Evolutionary conservation across 192 early-diverging fungal genomes (phyloP).

Genomic region (Coemansia erecta): DNA sequence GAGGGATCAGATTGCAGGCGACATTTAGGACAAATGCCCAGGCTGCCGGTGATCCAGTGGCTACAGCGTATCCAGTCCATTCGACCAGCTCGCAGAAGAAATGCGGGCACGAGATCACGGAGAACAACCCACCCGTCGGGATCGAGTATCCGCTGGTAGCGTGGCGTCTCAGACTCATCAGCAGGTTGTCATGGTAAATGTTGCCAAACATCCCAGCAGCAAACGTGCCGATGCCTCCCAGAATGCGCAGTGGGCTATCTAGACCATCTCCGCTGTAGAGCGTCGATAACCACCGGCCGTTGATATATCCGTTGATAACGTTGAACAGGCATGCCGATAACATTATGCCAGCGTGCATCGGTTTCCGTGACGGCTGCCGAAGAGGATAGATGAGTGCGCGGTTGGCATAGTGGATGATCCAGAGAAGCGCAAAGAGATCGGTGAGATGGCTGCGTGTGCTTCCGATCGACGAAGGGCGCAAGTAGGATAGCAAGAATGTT

Average conservation of each 20-base stretch:
- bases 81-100: constrained; percentile 51
- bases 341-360: constrained; percentile 45
- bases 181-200: constrained; percentile 43
- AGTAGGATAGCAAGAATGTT: constrained; percentile 17
- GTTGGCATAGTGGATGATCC: constrained; percentile 42
- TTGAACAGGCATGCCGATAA: constrained; percentile 43
- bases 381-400: constrained; percentile 48
- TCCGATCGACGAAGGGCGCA: neutral
- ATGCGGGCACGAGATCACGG: constrained; percentile 50
- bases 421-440: constrained; percentile 12
- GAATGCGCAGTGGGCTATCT: neutral
- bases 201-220: constrained; percentile 28
- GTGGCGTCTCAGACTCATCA: constrained; percentile 21
- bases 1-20: constrained; percentile 38
- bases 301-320: constrained; percentile 45
- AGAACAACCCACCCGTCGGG: constrained; percentile 39
- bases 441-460: neutral
- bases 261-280: neutral
- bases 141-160: constrained; percentile 24
- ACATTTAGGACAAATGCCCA: constrained; percentile 41
- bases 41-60: constrained; percentile 41
- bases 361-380: constrained; percentile 34
- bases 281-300: constrained; percentile 39
- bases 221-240: constrained; percentile 15
- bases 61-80: constrained; percentile 46